Conservation (phyloP, 148 eudicot species). For the Euryodendron excelsum region DNA sequence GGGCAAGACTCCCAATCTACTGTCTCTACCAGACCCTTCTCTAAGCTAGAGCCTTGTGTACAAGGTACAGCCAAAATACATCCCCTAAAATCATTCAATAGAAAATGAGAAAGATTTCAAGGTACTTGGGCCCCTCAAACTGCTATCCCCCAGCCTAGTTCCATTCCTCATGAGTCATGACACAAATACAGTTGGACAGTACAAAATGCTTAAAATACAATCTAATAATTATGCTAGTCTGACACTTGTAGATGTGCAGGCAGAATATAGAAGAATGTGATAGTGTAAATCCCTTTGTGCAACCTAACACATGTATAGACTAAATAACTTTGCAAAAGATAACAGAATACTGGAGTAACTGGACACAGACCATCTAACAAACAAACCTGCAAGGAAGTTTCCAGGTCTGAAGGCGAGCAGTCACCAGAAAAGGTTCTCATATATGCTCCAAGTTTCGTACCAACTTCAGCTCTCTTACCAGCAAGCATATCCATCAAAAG, state of each 20-base stretch:
- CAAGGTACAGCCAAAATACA: not conserved
- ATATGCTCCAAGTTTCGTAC: constrained; percentile 79
- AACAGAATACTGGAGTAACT: not conserved
- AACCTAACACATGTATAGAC: not conserved
- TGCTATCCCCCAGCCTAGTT: not conserved
- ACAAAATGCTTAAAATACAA: not conserved
- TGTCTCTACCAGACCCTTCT: not conserved
- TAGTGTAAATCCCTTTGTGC: not conserved
- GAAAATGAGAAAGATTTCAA: not conserved
- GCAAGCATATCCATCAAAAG: constrained; percentile 89
- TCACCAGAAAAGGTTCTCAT: constrained; percentile 87
- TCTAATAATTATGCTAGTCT: not conserved
- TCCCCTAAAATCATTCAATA: not conserved
- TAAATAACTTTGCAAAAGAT: not conserved
- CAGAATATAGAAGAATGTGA: not conserved
- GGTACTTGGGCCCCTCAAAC: constrained; percentile 6
- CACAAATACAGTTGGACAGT: not conserved
- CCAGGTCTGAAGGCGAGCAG: constrained; percentile 90
- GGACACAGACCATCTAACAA: constrained; percentile 8
- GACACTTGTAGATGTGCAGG: not conserved
- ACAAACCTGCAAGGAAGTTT: constrained; percentile 84
- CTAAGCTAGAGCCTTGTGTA: not conserved
- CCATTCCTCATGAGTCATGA: not conserved
- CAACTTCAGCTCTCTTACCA: constrained; percentile 95
- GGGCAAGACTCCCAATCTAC: not conserved